Percentiles rank a stretch among this genome's conserved stretches.
These are phyloP conservation scores for Rosa persica DNA, from an alignment of 306 rosid species.

Conservation along the genomic window DNA sequence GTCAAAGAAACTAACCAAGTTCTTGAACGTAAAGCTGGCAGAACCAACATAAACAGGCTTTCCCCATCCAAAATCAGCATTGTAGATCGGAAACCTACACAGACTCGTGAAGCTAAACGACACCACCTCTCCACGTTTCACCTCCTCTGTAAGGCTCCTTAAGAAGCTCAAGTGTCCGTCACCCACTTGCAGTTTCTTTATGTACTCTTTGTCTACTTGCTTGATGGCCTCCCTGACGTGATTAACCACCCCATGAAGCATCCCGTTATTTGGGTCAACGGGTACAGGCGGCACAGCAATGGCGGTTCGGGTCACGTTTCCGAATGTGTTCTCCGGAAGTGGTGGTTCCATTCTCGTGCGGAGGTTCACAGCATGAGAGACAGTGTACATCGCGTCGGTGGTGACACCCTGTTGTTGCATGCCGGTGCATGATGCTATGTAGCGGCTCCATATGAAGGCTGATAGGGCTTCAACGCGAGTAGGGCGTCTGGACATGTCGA, in stretches of 20 bases:
- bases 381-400: background rate
- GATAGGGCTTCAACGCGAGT: conserved; percentile 50
- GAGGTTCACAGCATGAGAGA: conserved; percentile 33
- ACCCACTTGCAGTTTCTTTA: conserved; percentile 4
- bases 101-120: conserved; percentile 37
- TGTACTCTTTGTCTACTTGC: conserved; percentile 11
- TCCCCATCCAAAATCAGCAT: conserved; percentile 39
- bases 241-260: conserved; percentile 9
- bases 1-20: conserved; percentile 29
- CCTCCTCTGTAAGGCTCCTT: background rate
- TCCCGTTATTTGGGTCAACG: background rate
- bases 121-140: conserved; percentile 21
- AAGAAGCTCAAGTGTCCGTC: conserved; percentile 6
- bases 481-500: conserved; percentile 13
- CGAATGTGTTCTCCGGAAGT: conserved; percentile 31
- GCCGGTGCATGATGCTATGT: conserved; percentile 18
- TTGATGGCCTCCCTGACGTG: conserved; percentile 22
- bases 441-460: conserved; percentile 37
- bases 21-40: conserved; percentile 14
- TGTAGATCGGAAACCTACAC: conserved; percentile 32
- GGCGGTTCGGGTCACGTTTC: conserved; percentile 23
- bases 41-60: conserved; percentile 29
- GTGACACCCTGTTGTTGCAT: background rate
- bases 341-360: conserved; percentile 41
- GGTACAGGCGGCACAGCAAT: background rate